Evolutionary conservation across 2,329 filamentous ascomycete genomes (phyloP).

Genomic region (Talaromyces albobiverticillius): DNA sequence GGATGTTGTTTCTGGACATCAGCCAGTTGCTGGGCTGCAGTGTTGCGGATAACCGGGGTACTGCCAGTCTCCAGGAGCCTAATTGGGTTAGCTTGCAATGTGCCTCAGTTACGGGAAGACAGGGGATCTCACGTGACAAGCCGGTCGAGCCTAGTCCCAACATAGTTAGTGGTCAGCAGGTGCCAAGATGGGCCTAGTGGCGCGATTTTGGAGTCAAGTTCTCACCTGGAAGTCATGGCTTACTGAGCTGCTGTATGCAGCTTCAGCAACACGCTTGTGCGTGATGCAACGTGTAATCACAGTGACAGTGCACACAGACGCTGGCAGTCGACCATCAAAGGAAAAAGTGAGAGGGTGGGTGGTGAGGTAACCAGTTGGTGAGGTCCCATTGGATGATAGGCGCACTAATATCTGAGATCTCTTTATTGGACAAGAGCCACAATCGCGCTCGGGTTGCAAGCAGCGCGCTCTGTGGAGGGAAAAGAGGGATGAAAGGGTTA

Average conservation of each 20-base stretch:
- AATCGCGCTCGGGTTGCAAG: no score
- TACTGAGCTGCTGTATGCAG: constrained; percentile 19
- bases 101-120: neutral
- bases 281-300: neutral
- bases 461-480: neutral
- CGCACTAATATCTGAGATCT: constrained; percentile 8
- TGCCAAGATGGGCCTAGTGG: neutral
- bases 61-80: constrained; percentile 97
- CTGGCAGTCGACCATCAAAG: neutral
- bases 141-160: constrained; percentile 66
- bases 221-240: constrained; percentile 44
- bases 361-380: constrained; percentile 5
- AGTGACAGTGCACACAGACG: constrained; percentile 9
- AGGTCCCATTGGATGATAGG: constrained; percentile 3
- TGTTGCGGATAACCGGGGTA: constrained; percentile 92
- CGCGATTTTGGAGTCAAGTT: constrained; percentile 2
- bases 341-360: neutral
- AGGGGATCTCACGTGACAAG: constrained; percentile 70
- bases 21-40: constrained; percentile 91
- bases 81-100: constrained; percentile 27
- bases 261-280: constrained; percentile 21
- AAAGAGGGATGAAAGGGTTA: neutral
- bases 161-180: constrained; percentile 29
- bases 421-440: constrained; percentile 9
- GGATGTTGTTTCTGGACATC: constrained; percentile 98